Conservation (phyloP, 73 alveolate genomes). For the Diophrys appendiculata region DNA sequence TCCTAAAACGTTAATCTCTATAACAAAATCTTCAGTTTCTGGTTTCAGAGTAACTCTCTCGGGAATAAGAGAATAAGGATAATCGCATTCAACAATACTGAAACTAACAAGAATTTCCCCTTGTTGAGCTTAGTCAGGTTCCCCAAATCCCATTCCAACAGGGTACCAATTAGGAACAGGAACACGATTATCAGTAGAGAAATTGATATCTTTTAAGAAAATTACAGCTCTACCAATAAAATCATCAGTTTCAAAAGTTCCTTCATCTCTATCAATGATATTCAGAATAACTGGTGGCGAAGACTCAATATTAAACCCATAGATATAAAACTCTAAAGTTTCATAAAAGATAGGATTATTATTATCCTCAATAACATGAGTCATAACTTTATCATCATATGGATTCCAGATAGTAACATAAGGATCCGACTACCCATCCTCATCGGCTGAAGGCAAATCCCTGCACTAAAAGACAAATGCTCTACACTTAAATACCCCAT, state of each 20-base stretch:
- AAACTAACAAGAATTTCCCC: slow-evolving; percentile 79
- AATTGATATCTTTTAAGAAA: slow-evolving; percentile 14
- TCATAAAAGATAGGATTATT: slow-evolving; percentile 70
- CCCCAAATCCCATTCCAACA: slow-evolving; percentile 50
- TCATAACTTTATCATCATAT: background rate
- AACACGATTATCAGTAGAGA: slow-evolving; percentile 25
- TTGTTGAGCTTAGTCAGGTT: slow-evolving; percentile 61
- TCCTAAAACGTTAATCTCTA: slow-evolving; percentile 84
- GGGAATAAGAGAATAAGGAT: slow-evolving; percentile 20
- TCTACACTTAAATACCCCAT: background rate
- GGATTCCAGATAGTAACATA: slow-evolving; percentile 59
- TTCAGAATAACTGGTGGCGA: slow-evolving; percentile 69
- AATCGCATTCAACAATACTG: slow-evolving; percentile 55
- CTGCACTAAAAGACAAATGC: slow-evolving; percentile 57
- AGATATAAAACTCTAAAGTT: slow-evolving; percentile 40
- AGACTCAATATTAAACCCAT: slow-evolving; percentile 30
- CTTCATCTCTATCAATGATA: slow-evolving; percentile 53
- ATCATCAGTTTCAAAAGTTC: slow-evolving; percentile 44
- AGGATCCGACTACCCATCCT: slow-evolving; percentile 69
- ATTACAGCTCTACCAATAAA: slow-evolving; percentile 55
- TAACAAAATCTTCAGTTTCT: slow-evolving; percentile 55
- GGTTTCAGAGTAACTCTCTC: slow-evolving; percentile 47
- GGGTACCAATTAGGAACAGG: slow-evolving; percentile 79
- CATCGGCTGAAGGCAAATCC: slow-evolving; percentile 65
- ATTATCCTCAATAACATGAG: slow-evolving; percentile 51